Conservation (phyloP, 1,284 basidiomycete species). For the Cutaneotrichosporon spelunceum region DNA sequence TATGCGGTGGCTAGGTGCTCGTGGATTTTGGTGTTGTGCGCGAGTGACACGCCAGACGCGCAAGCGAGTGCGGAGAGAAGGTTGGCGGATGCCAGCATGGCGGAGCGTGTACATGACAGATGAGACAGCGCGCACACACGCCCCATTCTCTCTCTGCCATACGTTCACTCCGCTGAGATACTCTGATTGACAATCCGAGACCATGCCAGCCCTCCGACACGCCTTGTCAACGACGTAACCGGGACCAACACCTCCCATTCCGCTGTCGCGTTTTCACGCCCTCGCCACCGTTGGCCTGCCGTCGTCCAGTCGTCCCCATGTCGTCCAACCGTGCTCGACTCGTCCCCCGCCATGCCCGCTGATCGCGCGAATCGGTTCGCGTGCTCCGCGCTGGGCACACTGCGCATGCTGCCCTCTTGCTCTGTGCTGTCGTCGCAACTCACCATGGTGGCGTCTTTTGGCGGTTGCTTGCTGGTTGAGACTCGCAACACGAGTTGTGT, state of each 20-base stretch:
- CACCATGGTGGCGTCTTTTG: conserved; percentile 6
- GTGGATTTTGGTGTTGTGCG: too few relatives aligned
- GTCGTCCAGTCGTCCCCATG: not conserved
- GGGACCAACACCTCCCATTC: not conserved
- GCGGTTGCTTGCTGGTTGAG: conserved; percentile 7
- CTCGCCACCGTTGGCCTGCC: not conserved
- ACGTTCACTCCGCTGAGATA: not conserved
- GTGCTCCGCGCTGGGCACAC: not conserved
- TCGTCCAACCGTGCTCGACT: not conserved
- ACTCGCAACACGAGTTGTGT: not conserved
- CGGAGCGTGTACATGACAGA: too few relatives aligned
- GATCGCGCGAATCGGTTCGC: not conserved
- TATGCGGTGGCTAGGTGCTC: too few relatives aligned
- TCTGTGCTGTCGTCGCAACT: not conserved
- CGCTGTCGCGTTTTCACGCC: not conserved
- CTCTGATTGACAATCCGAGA: too few relatives aligned
- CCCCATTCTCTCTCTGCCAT: too few relatives aligned
- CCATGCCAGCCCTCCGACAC: not conserved
- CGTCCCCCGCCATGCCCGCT: not conserved
- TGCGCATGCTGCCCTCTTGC: not conserved
- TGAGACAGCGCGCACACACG: too few relatives aligned
- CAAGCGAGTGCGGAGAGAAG: too few relatives aligned
- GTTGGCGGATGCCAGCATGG: too few relatives aligned
- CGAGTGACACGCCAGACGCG: too few relatives aligned
- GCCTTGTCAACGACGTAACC: not conserved